Conservation (phyloP, 169 alveolate genomes). For the Cryptosporidium ryanae region DNA sequence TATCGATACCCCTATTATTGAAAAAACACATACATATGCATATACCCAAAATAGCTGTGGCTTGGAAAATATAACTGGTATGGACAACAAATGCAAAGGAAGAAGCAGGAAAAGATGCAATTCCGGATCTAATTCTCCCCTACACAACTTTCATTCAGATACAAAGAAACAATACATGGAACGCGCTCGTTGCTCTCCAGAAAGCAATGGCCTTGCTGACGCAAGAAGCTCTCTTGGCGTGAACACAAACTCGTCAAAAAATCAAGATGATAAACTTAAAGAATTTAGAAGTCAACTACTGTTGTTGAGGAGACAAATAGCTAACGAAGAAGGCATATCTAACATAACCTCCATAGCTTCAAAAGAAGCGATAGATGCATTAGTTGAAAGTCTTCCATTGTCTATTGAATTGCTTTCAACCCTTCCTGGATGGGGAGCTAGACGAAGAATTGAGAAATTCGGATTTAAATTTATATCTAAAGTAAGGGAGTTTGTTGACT, state of each 20-base stretch:
- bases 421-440: constrained; percentile 75
- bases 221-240: background rate
- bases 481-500: constrained; percentile 49
- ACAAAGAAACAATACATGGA: background rate
- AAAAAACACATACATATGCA: background rate
- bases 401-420: constrained; percentile 24
- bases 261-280: constrained; percentile 7
- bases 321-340: constrained; percentile 36
- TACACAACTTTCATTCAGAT: background rate
- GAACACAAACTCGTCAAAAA: background rate
- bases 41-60: background rate
- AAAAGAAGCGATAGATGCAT: constrained; percentile 65
- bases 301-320: constrained; percentile 44
- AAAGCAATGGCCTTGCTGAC: too few relatives aligned
- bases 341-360: constrained; percentile 66
- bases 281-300: constrained; percentile 57
- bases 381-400: constrained; percentile 37
- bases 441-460: constrained; percentile 45
- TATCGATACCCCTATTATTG: background rate
- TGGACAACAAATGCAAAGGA: background rate
- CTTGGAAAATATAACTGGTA: background rate
- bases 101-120: constrained; percentile 19
- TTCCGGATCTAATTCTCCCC: constrained; percentile 14
- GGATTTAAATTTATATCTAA: constrained; percentile 45
- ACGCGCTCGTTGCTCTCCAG: too few relatives aligned